Evolutionary conservation across 1,284 basidiomycete genomes (phyloP).

Genomic region (Phellinidium pouzarii): DNA sequence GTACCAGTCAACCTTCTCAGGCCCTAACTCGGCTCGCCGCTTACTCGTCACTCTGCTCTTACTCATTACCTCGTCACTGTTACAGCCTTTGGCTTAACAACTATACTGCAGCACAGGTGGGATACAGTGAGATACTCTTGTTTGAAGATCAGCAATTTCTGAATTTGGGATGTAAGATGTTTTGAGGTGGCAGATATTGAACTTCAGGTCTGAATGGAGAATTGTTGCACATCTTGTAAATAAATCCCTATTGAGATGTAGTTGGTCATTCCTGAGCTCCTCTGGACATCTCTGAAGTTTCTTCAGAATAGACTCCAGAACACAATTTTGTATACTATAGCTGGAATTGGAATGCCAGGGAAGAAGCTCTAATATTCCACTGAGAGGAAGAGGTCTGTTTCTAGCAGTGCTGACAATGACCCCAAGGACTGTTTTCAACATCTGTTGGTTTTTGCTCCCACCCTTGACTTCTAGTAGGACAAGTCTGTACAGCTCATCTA

Average conservation of each 20-base stretch:
- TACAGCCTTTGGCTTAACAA: no score
- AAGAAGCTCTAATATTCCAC: not conserved
- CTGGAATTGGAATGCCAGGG: not conserved
- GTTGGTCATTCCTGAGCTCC: constrained; percentile 22
- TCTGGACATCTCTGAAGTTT: not conserved
- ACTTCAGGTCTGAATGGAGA: constrained; percentile 29
- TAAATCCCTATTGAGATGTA: constrained; percentile 18
- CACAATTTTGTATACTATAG: not conserved
- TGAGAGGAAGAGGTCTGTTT: constrained; percentile 3
- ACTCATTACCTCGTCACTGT: no score
- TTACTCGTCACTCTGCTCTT: no score
- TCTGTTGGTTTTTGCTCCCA: not conserved
- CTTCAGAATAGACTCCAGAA: not conserved
- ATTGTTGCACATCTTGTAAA: constrained; percentile 23
- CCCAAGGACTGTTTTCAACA: not conserved
- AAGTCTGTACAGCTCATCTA: not conserved
- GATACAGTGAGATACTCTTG: not conserved
- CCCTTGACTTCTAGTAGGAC: not conserved
- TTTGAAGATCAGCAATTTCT: constrained; percentile 22
- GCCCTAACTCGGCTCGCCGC: no score
- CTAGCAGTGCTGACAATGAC: constrained; percentile 4
- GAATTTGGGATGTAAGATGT: constrained; percentile 26
- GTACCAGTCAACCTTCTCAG: no score
- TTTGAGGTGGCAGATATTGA: constrained; percentile 29
- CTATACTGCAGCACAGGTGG: not conserved